Percentiles rank a stretch among this genome's conserved stretches.
Conservation (phyloP, 1,284 basidiomycete genomes). For the Moesziomyces aphidis region DNA sequence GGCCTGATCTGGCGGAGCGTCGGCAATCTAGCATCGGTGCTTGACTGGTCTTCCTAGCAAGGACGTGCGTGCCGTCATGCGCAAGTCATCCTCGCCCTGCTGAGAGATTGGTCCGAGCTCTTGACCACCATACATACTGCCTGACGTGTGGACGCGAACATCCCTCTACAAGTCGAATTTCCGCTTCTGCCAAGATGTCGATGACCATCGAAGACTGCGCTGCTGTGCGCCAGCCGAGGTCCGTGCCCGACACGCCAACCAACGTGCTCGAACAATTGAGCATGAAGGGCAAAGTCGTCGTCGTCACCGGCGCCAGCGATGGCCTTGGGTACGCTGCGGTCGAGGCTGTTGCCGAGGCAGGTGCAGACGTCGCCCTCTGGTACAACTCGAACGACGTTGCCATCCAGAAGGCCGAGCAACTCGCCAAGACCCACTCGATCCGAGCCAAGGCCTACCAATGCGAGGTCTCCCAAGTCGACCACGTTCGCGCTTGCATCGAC, state of each 20-base stretch:
- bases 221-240: conserved; percentile 36
- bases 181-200: conserved; percentile 35
- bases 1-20: neutral
- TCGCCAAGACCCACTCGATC: conserved; percentile 58
- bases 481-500: conserved; percentile 35
- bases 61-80: too few relatives aligned
- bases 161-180: neutral
- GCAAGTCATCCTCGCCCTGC: too few relatives aligned
- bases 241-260: conserved; percentile 44
- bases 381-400: conserved; percentile 63
- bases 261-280: conserved; percentile 55
- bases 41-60: too few relatives aligned
- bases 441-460: conserved; percentile 61
- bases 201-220: conserved; percentile 55
- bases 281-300: conserved; percentile 65
- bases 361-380: conserved; percentile 62
- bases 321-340: conserved; percentile 66
- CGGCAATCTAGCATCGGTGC: neutral
- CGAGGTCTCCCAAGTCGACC: conserved; percentile 46
- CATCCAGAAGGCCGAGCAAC: conserved; percentile 52
- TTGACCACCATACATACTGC: neutral
- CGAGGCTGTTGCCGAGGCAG: conserved; percentile 65
- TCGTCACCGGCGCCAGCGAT: conserved; percentile 63
- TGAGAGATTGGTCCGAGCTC: neutral
- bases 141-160: neutral